Percentiles rank a stretch among this genome's conserved stretches.
These are phyloP conservation scores for Prunus fruticosa DNA, from an alignment of 306 rosid genomes.

Conservation along the genomic window DNA sequence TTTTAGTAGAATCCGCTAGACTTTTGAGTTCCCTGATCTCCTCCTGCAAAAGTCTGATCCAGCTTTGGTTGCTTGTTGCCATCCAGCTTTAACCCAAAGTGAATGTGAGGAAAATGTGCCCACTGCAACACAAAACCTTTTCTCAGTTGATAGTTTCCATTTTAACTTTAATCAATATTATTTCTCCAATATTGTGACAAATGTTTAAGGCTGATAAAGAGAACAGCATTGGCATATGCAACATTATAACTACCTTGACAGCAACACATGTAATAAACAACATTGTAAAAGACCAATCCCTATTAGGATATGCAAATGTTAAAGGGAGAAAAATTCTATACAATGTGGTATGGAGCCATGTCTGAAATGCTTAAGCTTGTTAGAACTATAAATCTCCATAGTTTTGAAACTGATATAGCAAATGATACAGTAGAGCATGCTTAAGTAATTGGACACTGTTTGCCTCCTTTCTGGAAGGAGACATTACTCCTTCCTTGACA, in stretches of 20 bases:
- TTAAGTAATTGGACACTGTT: too few species aligned
- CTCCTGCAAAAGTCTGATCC: slow-evolving; percentile 47
- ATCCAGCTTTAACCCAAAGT: slow-evolving; percentile 88
- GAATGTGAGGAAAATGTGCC: slow-evolving; percentile 99
- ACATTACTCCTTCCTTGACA: too few species aligned
- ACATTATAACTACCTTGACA: too few species aligned
- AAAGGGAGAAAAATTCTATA: neutral
- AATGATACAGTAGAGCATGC: too few species aligned
- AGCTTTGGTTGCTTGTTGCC: slow-evolving; percentile 61
- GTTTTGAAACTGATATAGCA: neutral
- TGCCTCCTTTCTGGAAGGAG: too few species aligned
- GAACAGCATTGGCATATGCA: neutral
- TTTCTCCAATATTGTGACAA: neutral
- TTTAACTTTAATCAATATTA: neutral
- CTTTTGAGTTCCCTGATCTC: slow-evolving; percentile 45
- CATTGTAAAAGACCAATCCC: too few species aligned
- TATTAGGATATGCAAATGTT: neutral
- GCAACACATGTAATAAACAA: too few species aligned
- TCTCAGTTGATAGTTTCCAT: neutral
- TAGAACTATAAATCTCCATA: neutral
- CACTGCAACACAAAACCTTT: slow-evolving; percentile 52
- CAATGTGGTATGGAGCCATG: neutral
- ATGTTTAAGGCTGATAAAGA: neutral
- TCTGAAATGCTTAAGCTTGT: neutral
- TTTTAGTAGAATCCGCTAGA: slow-evolving; percentile 56